Base-by-base conservation (phyloP, 2,329 filamentous ascomycete species). In the Pseudovirgaria hyperparasitica region DNA sequence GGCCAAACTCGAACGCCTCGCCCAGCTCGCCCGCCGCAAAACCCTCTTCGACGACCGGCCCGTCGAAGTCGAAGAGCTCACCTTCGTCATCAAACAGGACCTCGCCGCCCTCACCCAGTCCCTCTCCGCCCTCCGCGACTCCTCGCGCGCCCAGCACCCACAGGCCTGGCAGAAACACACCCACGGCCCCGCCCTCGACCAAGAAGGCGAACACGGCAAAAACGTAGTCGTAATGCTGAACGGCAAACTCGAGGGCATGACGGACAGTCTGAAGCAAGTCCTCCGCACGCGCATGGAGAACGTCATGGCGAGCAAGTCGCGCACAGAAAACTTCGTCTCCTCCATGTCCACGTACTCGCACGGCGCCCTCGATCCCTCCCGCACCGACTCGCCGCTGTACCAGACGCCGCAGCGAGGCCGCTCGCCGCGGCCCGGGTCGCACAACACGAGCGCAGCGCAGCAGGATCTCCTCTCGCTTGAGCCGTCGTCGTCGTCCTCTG, bases 21-120 rank as follows among this genome's bases (percentile, higher is more conserved):
- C 86, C 34, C 82, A 93, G 54, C 62, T 98, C 50, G 90, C 90
- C n/a, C 87, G 85, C 55, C 76, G 87, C 46, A 92, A 93, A 58
- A 93, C 90, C 7, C 74, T 98, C 22, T 98, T 98, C 52, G 90
- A 98, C 55, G 90, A 98, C 60, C 74, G 82, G 50, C 85, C 90
- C 0, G 82, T 94, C 29, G 90, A 98, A 58, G 94, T 96, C 54
- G 90, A 90, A 54, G 85, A 96, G 56, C 72, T 94, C 52, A 94
- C 86, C 6, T 94, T 86, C 48, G 81, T 96, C 48, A 94, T 96
- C 65, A 96, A 96, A 61, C 87, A 96, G 63, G 87, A 96, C 47
- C 71, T 96, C 27, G 82, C 84, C 2, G 74, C 68, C 4, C 55
- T 82, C 31, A 96, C 94, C 56, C 75, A 84, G 40, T 81, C 92